phyloP scores from a whole-genome alignment of 306 rosid genomes.

The Dalbergia oliveri region DNA sequence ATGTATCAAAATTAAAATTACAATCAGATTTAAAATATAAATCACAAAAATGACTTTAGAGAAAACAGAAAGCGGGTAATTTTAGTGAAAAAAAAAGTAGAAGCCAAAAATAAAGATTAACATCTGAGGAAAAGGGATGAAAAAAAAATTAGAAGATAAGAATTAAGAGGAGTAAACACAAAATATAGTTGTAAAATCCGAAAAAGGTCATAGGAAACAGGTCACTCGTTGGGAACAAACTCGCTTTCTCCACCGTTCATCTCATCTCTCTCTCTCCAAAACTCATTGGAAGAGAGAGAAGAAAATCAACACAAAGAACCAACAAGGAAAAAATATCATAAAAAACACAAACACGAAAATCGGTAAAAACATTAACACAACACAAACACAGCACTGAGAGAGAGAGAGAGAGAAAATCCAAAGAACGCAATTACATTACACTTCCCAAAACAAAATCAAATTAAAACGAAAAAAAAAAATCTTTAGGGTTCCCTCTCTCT shows the following conservation, averaged over 20 bases:
- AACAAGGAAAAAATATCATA: background rate
- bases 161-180: background rate
- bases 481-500: conserved; percentile 53
- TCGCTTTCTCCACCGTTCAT: background rate
- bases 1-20: too few relatives aligned
- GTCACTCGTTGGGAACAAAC: background rate
- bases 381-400: background rate
- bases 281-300: background rate
- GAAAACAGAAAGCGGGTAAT: background rate
- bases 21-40: too few relatives aligned
- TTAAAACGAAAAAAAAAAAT: background rate
- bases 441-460: background rate
- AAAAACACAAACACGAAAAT: conserved; percentile 23
- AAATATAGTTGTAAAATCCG: background rate
- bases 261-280: background rate
- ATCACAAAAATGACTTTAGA: too few relatives aligned
- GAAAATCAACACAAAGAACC: background rate
- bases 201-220: background rate
- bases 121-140: background rate
- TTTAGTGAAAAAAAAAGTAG: too few relatives aligned
- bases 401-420: background rate
- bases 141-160: background rate
- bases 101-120: background rate
- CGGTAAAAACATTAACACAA: conserved; percentile 27
- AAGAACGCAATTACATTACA: background rate